These are phyloP conservation scores for Yamadazyma friedrichii DNA, from an alignment of 1,139 yeast species.

Conservation along the genomic window DNA sequence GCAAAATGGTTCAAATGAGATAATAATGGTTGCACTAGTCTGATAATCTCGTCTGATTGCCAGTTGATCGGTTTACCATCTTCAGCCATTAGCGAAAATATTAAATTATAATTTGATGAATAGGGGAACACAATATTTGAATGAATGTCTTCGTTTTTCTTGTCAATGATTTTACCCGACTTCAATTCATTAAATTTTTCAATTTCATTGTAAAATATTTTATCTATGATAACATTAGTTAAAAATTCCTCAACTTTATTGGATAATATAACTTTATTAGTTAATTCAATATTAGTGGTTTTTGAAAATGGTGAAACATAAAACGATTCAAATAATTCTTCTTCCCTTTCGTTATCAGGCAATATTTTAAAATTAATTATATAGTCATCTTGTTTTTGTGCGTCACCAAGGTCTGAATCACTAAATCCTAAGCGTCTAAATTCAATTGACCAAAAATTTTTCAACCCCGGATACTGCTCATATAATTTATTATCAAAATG, in stretches of 20 bases:
- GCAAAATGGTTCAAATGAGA: constrained; percentile 47
- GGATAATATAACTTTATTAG: constrained; percentile 25
- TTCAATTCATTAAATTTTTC: constrained; percentile 19
- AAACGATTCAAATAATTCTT: constrained; percentile 18
- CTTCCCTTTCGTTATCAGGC: constrained; percentile 14
- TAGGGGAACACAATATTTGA: constrained; percentile 49
- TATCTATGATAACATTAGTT: constrained; percentile 30
- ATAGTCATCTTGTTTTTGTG: constrained; percentile 16
- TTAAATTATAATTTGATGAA: constrained; percentile 62
- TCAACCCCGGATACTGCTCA: constrained; percentile 20
- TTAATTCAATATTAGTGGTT: constrained; percentile 25
- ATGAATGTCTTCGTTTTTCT: constrained; percentile 7
- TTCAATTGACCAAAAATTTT: constrained; percentile 28
- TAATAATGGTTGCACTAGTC: constrained; percentile 28
- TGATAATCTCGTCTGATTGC: constrained; percentile 33
- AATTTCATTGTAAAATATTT: constrained; percentile 38
- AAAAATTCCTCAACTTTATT: constrained; percentile 35
- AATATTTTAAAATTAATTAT: constrained; percentile 22
- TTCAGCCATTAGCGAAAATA: constrained; percentile 56
- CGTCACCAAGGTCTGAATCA: background rate
- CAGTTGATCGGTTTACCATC: constrained; percentile 39
- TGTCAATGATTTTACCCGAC: constrained; percentile 11
- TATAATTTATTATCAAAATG: constrained; percentile 26
- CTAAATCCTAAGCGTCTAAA: constrained; percentile 17
- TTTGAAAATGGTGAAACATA: constrained; percentile 36